phyloP scores from a whole-genome alignment of 441 rosid species.

The Gossypium schwendimanii region DNA sequence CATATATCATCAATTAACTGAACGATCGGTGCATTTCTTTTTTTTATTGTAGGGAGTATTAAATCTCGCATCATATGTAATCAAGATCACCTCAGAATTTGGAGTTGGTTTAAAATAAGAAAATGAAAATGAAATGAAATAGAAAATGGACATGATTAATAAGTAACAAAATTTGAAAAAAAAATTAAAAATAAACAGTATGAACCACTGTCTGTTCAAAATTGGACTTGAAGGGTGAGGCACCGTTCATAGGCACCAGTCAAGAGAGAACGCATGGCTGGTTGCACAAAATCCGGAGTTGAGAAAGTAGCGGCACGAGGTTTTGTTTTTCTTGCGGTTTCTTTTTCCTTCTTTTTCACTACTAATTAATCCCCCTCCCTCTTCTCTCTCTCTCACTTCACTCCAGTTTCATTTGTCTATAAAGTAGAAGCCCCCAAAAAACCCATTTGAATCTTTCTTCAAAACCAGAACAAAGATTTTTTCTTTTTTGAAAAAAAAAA shows the following conservation, averaged over 20 bases:
- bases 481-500: background rate
- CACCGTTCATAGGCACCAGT: conserved; percentile 64
- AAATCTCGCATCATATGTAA: background rate
- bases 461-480: conserved; percentile 13
- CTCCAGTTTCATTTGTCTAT: conserved; percentile 13
- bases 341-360: background rate
- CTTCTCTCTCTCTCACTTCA: conserved; percentile 11
- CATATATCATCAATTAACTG: background rate
- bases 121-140: background rate
- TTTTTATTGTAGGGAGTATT: background rate
- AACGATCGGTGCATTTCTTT: background rate
- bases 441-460: conserved; percentile 32
- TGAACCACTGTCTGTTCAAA: background rate
- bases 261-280: conserved; percentile 48
- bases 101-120: conserved; percentile 2
- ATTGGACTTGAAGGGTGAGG: conserved; percentile 23
- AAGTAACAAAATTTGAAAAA: background rate
- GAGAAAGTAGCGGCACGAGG: conserved; percentile 41
- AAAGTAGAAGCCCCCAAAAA: conserved; percentile 28
- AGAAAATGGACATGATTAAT: background rate
- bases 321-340: conserved; percentile 6
- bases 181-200: background rate
- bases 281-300: conserved; percentile 65
- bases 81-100: background rate
- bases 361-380: background rate